A percentile compares a stretch with the other conserved stretches of the same genome.
Conservation (phyloP, 768 basidiomycete species). For the Boletellus ananas region DNA sequence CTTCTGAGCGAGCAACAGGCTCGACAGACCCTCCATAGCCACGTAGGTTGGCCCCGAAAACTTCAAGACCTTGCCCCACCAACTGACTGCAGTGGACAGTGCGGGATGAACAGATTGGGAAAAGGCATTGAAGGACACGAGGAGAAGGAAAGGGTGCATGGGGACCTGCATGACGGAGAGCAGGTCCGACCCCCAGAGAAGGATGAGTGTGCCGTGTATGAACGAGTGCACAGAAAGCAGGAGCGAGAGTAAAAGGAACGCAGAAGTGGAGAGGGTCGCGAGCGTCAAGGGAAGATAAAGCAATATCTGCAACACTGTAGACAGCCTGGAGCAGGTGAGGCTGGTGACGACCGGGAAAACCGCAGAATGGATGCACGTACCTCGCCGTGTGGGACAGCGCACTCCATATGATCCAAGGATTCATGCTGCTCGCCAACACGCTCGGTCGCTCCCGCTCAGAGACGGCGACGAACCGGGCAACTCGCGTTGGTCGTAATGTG, state of each 20-base stretch:
- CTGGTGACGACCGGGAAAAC: not conserved
- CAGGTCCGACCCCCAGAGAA: conserved; percentile 66
- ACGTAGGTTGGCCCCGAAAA: conserved; percentile 77
- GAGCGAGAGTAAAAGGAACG: conserved; percentile 78
- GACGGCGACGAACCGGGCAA: not conserved
- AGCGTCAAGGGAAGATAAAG: conserved; percentile 82
- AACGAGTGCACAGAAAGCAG: conserved; percentile 72
- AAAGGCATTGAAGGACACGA: conserved; percentile 84
- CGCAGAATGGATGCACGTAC: conserved; percentile 27
- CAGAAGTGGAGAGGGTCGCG: conserved; percentile 73
- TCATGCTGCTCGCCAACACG: conserved; percentile 29
- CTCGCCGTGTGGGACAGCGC: conserved; percentile 62
- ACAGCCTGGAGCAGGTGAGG: conserved; percentile 45
- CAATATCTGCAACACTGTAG: conserved; percentile 75
- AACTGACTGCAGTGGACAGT: conserved; percentile 52
- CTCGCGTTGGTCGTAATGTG: too few relatives aligned
- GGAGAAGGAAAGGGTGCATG: conserved; percentile 81
- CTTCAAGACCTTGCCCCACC: conserved; percentile 71
- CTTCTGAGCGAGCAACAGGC: conserved; percentile 77
- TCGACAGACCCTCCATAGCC: conserved; percentile 79
- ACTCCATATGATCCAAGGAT: conserved; percentile 65
- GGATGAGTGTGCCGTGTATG: conserved; percentile 75
- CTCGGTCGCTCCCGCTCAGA: not conserved
- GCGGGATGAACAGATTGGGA: conserved; percentile 58
- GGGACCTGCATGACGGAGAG: conserved; percentile 80